phyloP scores from a whole-genome alignment of 139 green algal species.

The Chlorella sorokiniana region DNA sequence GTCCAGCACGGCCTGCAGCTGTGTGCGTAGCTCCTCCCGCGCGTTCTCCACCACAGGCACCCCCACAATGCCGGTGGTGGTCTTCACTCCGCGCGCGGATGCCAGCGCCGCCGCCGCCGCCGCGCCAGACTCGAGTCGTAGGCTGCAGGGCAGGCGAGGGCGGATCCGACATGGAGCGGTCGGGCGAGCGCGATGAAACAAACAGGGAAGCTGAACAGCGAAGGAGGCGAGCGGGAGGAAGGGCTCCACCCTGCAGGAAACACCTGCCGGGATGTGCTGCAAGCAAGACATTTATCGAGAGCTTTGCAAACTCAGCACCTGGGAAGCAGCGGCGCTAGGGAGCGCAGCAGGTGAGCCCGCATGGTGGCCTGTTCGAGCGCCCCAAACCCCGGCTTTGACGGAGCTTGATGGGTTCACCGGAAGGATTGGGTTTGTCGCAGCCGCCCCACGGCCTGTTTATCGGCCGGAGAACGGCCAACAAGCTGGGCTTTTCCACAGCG shows the following conservation, averaged over 20 bases:
- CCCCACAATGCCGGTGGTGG: constrained; percentile 62
- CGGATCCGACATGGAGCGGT: background rate
- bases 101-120: background rate
- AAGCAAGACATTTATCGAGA: too few relatives aligned
- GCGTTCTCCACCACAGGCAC: constrained; percentile 45
- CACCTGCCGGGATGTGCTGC: too few relatives aligned
- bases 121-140: background rate
- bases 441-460: too few relatives aligned
- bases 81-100: constrained; percentile 38
- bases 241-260: too few relatives aligned
- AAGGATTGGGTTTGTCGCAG: too few relatives aligned
- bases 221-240: too few relatives aligned
- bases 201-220: background rate
- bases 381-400: background rate
- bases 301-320: too few relatives aligned
- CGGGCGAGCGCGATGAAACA: background rate
- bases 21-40: constrained; percentile 5
- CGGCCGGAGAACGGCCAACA: too few relatives aligned
- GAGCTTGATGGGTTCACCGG: too few relatives aligned
- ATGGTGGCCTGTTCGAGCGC: background rate
- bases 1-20: constrained; percentile 42
- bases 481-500: too few relatives aligned
- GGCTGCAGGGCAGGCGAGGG: background rate
- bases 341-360: constrained; percentile 5
- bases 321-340: background rate